Base-by-base conservation (phyloP, 192 early-diverging fungal genomes). In the Backusella westeae region DNA sequence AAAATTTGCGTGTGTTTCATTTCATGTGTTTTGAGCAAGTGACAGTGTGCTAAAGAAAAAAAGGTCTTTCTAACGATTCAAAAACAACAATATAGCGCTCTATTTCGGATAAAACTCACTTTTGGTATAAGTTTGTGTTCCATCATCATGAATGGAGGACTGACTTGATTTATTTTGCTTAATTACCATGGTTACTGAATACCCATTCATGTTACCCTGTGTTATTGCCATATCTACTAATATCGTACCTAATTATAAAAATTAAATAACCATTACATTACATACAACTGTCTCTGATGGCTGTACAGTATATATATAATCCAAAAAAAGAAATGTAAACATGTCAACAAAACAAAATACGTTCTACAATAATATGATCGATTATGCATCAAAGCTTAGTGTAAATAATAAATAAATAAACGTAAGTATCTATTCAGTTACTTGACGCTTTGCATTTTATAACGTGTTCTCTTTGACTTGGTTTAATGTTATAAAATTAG, bases 341-440 rank as follows among this genome's bases (percentile, higher is more conserved):
- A 56, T 56, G 53, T 63, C 56, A 63, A 63, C 56, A 63, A 63
- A 63, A 63, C 9, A 26, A 63, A 26, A 63, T 63, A 29, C 56
- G 56, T 63, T 68, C 35, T 68, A 17, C n/a, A 34, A 35, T 38
- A 34, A 6, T 38, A 68, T 36, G 19, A 68, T 36, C 34, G 35
- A 38, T 68, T 34, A 68, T 68, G 67, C 67, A 19, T 68, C 1
- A 68, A 34, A 67, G 34, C 14, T 67, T n/a, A 7, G n/a, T 68
- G 2, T 36, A 36, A 59, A 59, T 10, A 59, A 59, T 3, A 26
- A 12, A 10, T 8, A 26, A 26, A 12, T 29, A 26, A 59, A 26
- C 26, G 9, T 3, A 26, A 9, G 7, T 29, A 1, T 0, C 23
- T 6, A 23, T 9, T 9, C 53, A 12, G 23, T 44, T 26, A 56